These are phyloP conservation scores for Ensete glaucum DNA, from an alignment of 176 grass and related monocot genomes.

Conservation along the genomic window DNA sequence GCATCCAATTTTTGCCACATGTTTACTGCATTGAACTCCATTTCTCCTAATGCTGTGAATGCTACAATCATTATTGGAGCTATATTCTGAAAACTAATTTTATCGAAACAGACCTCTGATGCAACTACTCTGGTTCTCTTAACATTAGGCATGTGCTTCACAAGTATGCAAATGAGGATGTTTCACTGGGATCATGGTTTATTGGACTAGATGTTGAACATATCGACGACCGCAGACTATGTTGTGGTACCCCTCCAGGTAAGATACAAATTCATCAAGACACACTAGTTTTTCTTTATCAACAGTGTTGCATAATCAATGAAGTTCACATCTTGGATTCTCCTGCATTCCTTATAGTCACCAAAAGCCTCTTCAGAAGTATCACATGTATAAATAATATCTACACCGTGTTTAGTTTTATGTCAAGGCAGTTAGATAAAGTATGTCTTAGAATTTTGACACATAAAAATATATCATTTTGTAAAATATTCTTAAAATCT, in stretches of 20 bases:
- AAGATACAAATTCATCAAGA: not conserved
- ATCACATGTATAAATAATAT: too few relatives aligned
- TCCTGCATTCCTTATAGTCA: too few relatives aligned
- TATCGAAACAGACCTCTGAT: not conserved
- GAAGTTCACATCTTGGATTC: too few relatives aligned
- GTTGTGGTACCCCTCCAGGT: constrained; percentile 12
- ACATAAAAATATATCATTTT: too few relatives aligned
- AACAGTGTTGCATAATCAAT: not conserved
- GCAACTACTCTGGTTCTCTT: not conserved
- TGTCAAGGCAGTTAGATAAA: too few relatives aligned
- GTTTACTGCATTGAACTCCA: not conserved
- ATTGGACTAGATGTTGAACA: constrained; percentile 13
- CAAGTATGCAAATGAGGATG: constrained; percentile 16
- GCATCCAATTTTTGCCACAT: not conserved
- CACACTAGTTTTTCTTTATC: not conserved
- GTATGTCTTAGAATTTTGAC: too few relatives aligned
- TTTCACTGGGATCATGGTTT: constrained; percentile 11
- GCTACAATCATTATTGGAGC: not conserved
- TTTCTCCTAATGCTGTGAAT: not conserved
- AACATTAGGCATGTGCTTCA: constrained; percentile 7
- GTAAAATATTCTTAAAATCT: too few relatives aligned
- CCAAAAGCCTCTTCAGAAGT: too few relatives aligned
- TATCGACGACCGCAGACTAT: constrained; percentile 7
- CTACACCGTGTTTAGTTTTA: too few relatives aligned
- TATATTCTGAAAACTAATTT: not conserved